Base-by-base conservation (phyloP, 2,329 filamentous ascomycete genomes). In the Coniella vitis region DNA sequence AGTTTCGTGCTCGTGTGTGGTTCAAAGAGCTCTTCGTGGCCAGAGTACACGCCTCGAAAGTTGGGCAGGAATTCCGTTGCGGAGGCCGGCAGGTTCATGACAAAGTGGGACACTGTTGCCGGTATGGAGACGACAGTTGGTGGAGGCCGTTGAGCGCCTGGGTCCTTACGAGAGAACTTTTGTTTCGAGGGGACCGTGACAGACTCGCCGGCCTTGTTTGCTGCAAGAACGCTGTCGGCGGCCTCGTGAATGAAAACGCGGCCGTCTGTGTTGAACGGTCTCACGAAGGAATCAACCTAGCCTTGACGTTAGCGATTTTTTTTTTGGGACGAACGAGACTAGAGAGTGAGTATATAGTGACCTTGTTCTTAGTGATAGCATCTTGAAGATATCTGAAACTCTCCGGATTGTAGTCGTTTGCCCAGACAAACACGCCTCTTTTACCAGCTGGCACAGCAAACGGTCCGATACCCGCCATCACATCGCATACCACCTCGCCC, bases 401-500 rank as follows among this genome's bases (percentile, higher is more conserved):
- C 60, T 94, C 87, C 0, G 91, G 91, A 63, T 98, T 98, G 63
- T 96, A 83, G 65, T 98, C 93, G 67, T 97, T 98, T 35, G 90
- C 93, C 83, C 87, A 95, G 16, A 96, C 90, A 59, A 97, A 95
- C 22, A 94, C 87, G 35, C 81, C 82, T 65, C 86, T 91, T 71
- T 87, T 94, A 14, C 88, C 93, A 0, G 91, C 90, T 0, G 93
- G 93, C 3, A 95, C 76, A 19, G 91, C 90, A 65, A 98, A 98
- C 0, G 93, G 93, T 0, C 93, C 93, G 43, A 98, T 90, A 38
- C 93, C 93, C 1, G 90, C 91, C 91, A 97, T 98, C 56, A 96
- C 86, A 66, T 98, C 93, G 69, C 86, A 93, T 1, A 97, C 87
- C 3, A 90, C 90, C 61, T 97, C 87, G 35, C 93, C 90, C 7